A percentile compares a stretch with the other conserved stretches of the same genome.
These are phyloP conservation scores for Amanita rimosa DNA, from an alignment of 768 basidiomycete genomes.

Conservation along the genomic window DNA sequence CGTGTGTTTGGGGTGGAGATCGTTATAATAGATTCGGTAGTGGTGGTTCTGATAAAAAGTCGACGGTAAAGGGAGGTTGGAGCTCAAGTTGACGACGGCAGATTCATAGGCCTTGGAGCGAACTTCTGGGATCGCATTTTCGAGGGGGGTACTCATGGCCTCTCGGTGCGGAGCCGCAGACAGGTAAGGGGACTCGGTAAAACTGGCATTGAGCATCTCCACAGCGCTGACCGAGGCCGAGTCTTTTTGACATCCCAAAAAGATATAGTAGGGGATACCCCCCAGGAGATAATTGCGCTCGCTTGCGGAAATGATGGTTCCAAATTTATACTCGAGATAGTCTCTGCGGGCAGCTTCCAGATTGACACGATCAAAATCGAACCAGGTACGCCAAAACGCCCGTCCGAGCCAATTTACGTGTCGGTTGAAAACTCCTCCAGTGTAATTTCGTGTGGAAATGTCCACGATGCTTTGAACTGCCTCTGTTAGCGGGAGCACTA, in stretches of 20 bases:
- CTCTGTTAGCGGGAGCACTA: not conserved
- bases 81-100: not conserved
- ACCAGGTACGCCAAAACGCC: constrained; percentile 76
- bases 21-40: not conserved
- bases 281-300: not conserved
- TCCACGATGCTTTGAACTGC: not conserved
- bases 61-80: not conserved
- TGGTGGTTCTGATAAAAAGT: not conserved
- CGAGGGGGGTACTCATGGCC: not conserved
- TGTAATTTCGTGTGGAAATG: not conserved
- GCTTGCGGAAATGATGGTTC: constrained; percentile 34
- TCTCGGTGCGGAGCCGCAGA: not conserved
- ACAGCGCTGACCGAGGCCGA: not conserved
- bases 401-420: constrained; percentile 41
- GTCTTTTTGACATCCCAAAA: not conserved
- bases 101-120: constrained; percentile 1
- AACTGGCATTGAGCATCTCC: not conserved
- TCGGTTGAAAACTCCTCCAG: not conserved
- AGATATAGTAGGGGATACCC: not conserved
- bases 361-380: constrained; percentile 44
- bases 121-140: not conserved
- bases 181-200: not conserved
- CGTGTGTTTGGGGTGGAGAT: not conserved
- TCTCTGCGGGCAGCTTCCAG: constrained; percentile 48
- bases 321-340: constrained; percentile 72